A percentile compares a stretch with the other conserved stretches of the same genome.
Evolutionary conservation across 2,329 filamentous ascomycete genomes (phyloP).

Genomic region (Penicillium italicum): DNA sequence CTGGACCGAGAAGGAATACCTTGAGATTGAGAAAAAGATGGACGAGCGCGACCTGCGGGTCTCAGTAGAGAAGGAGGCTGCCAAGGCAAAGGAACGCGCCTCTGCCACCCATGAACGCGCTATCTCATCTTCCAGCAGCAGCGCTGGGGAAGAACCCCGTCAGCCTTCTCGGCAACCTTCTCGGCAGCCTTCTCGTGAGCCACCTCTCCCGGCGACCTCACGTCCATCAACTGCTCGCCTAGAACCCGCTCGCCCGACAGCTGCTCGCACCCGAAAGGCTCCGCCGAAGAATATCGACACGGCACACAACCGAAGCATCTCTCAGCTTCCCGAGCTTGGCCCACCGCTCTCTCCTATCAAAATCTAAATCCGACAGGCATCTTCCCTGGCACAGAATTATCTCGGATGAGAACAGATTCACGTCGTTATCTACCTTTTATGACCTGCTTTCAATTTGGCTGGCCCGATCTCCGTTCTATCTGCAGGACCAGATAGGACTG

Average conservation of each 20-base stretch:
- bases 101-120: slow-evolving; percentile 52
- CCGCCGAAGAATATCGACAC: slow-evolving; percentile 36
- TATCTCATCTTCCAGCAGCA: slow-evolving; percentile 64
- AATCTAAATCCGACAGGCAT: slow-evolving; percentile 42
- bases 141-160: slow-evolving; percentile 37
- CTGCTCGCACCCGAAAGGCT: slow-evolving; percentile 30
- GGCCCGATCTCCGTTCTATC: slow-evolving; percentile 15
- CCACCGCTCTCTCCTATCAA: slow-evolving; percentile 48
- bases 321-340: slow-evolving; percentile 47
- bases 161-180: background rate
- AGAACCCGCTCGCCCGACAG: slow-evolving; percentile 24
- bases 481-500: slow-evolving; percentile 1
- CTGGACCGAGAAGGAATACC: slow-evolving; percentile 78
- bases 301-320: slow-evolving; percentile 36
- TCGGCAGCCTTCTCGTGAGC: background rate
- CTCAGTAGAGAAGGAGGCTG: slow-evolving; percentile 26
- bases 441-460: slow-evolving; percentile 12
- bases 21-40: slow-evolving; percentile 54
- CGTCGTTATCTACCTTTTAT: background rate
- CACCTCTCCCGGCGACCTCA: slow-evolving; percentile 28
- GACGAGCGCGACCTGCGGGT: slow-evolving; percentile 31
- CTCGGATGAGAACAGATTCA: background rate
- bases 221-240: slow-evolving; percentile 29
- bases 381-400: background rate
- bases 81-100: slow-evolving; percentile 15